Evolutionary conservation across 2,329 filamentous ascomycete genomes (phyloP).

Genomic region (Paecilomyces niveus): DNA sequence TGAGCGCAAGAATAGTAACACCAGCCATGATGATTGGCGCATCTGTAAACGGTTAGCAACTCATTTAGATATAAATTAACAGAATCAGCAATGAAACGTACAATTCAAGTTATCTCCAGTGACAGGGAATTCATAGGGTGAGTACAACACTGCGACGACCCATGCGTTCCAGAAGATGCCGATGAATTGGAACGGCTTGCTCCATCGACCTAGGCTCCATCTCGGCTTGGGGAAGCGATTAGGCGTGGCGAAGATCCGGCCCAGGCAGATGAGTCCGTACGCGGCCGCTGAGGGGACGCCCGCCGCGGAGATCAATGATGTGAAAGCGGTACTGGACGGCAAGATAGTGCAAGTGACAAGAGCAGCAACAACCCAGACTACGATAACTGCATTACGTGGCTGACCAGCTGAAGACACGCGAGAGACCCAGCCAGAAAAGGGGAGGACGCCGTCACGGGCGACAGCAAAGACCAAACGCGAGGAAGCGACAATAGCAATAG

Average conservation of each 20-base stretch:
- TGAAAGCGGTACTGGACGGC: conserved; percentile 48
- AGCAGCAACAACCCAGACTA: conserved; percentile 50
- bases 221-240: conserved; percentile 41
- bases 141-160: conserved; percentile 44
- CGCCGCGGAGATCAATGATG: conserved; percentile 47
- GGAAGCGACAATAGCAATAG: conserved; percentile 52
- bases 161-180: conserved; percentile 45
- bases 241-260: conserved; percentile 42
- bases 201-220: conserved; percentile 40
- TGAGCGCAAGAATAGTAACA: conserved; percentile 42
- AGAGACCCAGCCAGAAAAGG: conserved; percentile 53
- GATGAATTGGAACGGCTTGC: conserved; percentile 43
- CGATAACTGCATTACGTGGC: conserved; percentile 53
- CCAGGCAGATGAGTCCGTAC: conserved; percentile 46
- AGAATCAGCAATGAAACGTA: conserved; percentile 12
- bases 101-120: conserved; percentile 39
- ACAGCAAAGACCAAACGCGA: conserved; percentile 58
- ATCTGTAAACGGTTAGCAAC: conserved; percentile 21
- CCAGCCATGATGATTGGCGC: conserved; percentile 46
- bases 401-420: conserved; percentile 48
- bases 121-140: conserved; percentile 41
- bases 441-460: conserved; percentile 54
- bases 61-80: neutral
- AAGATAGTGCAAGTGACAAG: conserved; percentile 54
- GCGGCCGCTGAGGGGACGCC: conserved; percentile 47